Base-by-base conservation (phyloP, 768 basidiomycete genomes). In the Mycena amicta region DNA sequence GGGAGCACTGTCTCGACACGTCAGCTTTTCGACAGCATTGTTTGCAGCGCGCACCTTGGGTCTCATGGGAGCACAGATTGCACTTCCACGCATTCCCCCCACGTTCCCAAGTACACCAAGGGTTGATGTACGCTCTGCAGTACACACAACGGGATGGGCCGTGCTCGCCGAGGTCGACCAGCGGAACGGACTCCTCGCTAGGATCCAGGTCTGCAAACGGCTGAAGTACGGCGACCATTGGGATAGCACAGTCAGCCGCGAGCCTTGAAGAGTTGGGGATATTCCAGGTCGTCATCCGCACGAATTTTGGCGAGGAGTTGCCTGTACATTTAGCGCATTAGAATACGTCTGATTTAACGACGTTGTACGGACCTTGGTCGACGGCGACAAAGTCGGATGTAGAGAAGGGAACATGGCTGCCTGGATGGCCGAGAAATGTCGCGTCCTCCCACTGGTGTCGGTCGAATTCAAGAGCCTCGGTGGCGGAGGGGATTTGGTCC, bases 321-420 rank as follows among this genome's bases (percentile, higher is more conserved):
- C 96, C 83, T 84, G 63, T n/a, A n/a, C n/a, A n/a, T n/a, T n/a
- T n/a, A n/a, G n/a, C n/a, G n/a, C n/a, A n/a, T n/a, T n/a, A n/a
- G n/a, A n/a, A n/a, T n/a, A n/a, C n/a, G n/a, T n/a, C n/a, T n/a
- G n/a, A n/a, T n/a, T n/a, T n/a, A n/a, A n/a, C n/a, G n/a, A n/a
- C n/a, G n/a, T n/a, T n/a, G n/a, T n/a, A n/a, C n/a, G n/a, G 28
- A 78, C 83, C 96, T 82, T 98, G 94, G 75, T 99, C 96, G 56
- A 98, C 81, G n/a, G 92, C 87, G 56, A 88, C 76, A 66, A 84
- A 96, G 65, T 96, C 92, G 0, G 93, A 89, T 5, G 90, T 93
- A n/a, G 89, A 87, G 16, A 93, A 76, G 1, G 96, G 97, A 0
- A 86, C 86, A 64, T 86, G 88, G 23, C 72, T 72, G 22, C 83